Base-by-base conservation (phyloP, 139 green algal species). In the Mesotaenium endlicherianum region DNA sequence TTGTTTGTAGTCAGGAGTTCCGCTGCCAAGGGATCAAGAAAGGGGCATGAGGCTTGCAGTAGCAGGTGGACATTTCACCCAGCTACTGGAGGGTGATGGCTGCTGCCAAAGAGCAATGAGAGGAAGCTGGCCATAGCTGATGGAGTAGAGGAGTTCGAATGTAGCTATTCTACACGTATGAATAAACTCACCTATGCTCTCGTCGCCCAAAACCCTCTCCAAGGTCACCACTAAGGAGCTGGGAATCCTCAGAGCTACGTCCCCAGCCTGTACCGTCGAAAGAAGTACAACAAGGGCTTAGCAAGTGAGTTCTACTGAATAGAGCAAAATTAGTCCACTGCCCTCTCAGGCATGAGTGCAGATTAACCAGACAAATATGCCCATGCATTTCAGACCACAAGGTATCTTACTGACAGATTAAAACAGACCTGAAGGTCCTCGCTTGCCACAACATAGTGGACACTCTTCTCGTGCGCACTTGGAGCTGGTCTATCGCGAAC, bases 1-100 rank as follows among this genome's bases (percentile, higher is more conserved):
- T 97, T 97, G 82, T 93, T 91, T 16, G 93, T 95, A 1, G 94
- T 97, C 8, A 98, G 86, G 84, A 97, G 90, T 90, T 98, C 95
- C 8, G 94, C 95, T 87, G 81, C 2, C 8, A 83, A 40, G 39
- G 31, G 11, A 38, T 26, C 53, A 64, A 34, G 26, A 34, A 26
- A 64, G 26, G 26, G 20, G 26, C 53, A 64, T 26, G 53, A 64
- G 26, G 20, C 53, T 64, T 34, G 20, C 26, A 64, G 53, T 26
- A n/a, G 26, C 53, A 64, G 53, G 26, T 20, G 20, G 53, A 64
- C 53, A 64, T 64, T 20, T 64, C 26, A 26, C 26, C 26, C 53
- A 26, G 26, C 26, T 26, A 64, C 26, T 20, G 53, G 26, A n/a
- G 26, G 26, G 53, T 64, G 53, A 26, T 20, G 26, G 53, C 53